Evolutionary conservation across 2,329 filamentous ascomycete genomes (phyloP).

Genomic region (Trichoderma breve): DNA sequence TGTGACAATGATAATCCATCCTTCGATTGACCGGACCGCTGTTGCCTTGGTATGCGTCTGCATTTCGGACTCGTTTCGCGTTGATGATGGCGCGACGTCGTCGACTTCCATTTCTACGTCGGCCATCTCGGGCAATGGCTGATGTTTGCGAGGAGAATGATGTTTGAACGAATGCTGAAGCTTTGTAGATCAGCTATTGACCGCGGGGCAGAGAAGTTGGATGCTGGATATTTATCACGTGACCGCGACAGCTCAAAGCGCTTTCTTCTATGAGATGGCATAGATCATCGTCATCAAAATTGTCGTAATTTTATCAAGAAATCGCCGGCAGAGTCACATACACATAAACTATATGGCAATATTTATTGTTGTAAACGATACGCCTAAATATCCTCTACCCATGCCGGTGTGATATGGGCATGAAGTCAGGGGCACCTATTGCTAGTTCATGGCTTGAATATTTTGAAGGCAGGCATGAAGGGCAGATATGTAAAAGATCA

Average conservation of each 20-base stretch:
- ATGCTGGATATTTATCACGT: background rate
- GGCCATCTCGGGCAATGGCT: slow-evolving; percentile 41
- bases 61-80: slow-evolving; percentile 60
- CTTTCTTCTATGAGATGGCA: background rate
- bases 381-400: no score
- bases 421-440: background rate
- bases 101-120: slow-evolving; percentile 62
- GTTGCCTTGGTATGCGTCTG: slow-evolving; percentile 71
- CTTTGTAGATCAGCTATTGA: background rate
- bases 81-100: slow-evolving; percentile 37
- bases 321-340: background rate
- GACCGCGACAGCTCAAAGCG: background rate
- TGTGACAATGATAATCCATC: slow-evolving; percentile 84
- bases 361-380: background rate
- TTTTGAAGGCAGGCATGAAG: background rate
- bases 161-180: background rate
- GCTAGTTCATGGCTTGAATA: background rate
- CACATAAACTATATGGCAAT: background rate
- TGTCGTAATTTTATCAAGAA: background rate
- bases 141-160: background rate
- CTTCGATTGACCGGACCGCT: slow-evolving; percentile 82
- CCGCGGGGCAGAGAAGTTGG: slow-evolving; percentile 12
- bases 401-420: background rate
- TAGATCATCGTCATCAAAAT: background rate
- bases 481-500: background rate